phyloP scores from a whole-genome alignment of 495 filamentous ascomycete species.

The Cairneyella variabilis region DNA sequence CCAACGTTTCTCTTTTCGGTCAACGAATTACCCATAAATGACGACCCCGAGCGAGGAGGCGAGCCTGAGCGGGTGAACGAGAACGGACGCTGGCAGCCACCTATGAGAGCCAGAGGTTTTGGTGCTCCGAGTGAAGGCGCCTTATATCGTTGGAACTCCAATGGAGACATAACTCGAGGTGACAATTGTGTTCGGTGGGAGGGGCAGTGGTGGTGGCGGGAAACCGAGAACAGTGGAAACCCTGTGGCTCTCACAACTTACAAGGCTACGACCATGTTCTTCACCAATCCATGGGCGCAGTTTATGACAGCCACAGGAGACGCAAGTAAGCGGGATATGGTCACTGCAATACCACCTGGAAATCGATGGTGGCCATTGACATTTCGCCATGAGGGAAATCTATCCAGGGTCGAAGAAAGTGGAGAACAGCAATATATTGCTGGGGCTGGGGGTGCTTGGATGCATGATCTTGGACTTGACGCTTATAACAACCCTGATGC shows the following conservation, averaged over 20 bases:
- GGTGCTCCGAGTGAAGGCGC: not conserved
- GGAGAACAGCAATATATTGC: slow-evolving; percentile 7
- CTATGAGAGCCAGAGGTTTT: slow-evolving; percentile 1
- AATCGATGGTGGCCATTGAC: slow-evolving; percentile 19
- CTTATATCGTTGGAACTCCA: slow-evolving; percentile 10
- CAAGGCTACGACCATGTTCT: slow-evolving; percentile 17
- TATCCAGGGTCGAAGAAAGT: slow-evolving; percentile 9
- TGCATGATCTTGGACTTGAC: slow-evolving; percentile 5
- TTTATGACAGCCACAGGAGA: slow-evolving; percentile 17
- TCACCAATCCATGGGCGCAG: slow-evolving; percentile 9
- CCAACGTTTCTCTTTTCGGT: slow-evolving; percentile 11
- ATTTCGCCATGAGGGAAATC: slow-evolving; percentile 10
- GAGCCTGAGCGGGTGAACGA: not conserved
- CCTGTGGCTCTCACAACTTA: not conserved
- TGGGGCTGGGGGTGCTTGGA: slow-evolving; percentile 6
- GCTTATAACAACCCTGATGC: not conserved
- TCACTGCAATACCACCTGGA: not conserved
- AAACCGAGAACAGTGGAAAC: too few relatives aligned
- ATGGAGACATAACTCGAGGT: not conserved
- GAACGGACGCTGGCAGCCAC: slow-evolving; percentile 5
- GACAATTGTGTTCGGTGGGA: not conserved
- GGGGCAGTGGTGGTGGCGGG: not conserved
- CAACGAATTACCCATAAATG: slow-evolving; percentile 13
- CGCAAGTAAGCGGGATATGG: slow-evolving; percentile 9
- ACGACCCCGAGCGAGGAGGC: not conserved